Percentiles rank a stretch among this genome's conserved stretches.
Conservation (phyloP, 1,139 yeast genomes). For the Lodderomyces metapsilosis region DNA sequence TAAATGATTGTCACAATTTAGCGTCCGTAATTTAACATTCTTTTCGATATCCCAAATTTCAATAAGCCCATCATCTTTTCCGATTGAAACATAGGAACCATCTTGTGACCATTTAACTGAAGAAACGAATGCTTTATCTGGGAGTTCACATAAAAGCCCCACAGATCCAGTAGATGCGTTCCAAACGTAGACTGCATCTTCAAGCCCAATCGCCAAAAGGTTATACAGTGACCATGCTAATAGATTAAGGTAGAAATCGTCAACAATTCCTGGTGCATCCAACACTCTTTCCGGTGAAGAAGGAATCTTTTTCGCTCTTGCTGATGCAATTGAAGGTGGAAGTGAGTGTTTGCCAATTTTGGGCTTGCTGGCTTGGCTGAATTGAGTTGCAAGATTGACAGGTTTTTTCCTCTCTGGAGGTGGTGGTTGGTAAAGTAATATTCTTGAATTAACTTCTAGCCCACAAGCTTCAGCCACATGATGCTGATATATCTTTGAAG, state of each 20-base stretch:
- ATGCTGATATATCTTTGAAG: slow-evolving; percentile 69
- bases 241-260: slow-evolving; percentile 87
- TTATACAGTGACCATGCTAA: slow-evolving; percentile 87
- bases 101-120: slow-evolving; percentile 92
- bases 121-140: slow-evolving; percentile 54
- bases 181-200: slow-evolving; percentile 86
- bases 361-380: slow-evolving; percentile 19
- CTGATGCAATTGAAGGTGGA: slow-evolving; percentile 51
- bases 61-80: slow-evolving; percentile 77
- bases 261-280: slow-evolving; percentile 94
- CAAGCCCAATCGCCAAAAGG: slow-evolving; percentile 86
- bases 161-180: slow-evolving; percentile 85
- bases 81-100: slow-evolving; percentile 83
- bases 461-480: slow-evolving; percentile 97
- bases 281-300: slow-evolving; percentile 89
- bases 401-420: slow-evolving; percentile 76
- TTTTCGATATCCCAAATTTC: slow-evolving; percentile 96
- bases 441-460: slow-evolving; percentile 76
- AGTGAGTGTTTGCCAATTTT: slow-evolving; percentile 17
- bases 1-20: slow-evolving; percentile 61
- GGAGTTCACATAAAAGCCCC: slow-evolving; percentile 62
- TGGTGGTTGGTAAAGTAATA: slow-evolving; percentile 80
- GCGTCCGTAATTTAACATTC: slow-evolving; percentile 69
- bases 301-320: slow-evolving; percentile 69
- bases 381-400: slow-evolving; percentile 43